Percentiles rank a stretch among this genome's conserved stretches.
These are phyloP conservation scores for Lantana camara DNA, from an alignment of 257 asterid species.

Conservation along the genomic window DNA sequence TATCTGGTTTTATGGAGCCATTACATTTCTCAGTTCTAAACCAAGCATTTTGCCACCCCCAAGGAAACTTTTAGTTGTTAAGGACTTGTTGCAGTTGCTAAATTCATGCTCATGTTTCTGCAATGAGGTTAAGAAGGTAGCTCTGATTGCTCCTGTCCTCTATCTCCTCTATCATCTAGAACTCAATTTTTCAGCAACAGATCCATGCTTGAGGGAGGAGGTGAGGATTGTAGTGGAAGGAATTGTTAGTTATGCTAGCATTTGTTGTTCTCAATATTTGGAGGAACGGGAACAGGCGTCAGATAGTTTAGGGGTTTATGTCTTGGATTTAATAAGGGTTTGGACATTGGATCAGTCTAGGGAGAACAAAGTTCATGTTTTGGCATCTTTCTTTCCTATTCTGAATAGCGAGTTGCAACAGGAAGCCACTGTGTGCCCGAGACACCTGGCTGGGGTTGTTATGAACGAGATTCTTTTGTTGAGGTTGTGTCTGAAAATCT, in stretches of 20 bases:
- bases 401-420: constrained; percentile 24
- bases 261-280: constrained; percentile 31
- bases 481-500: constrained; percentile 35
- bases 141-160: constrained; percentile 34
- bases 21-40: constrained; percentile 19
- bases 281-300: constrained; percentile 19
- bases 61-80: constrained; percentile 13
- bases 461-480: constrained; percentile 34
- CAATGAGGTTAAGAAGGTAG: constrained; percentile 31
- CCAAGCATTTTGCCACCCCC: constrained; percentile 25
- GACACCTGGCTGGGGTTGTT: constrained; percentile 38
- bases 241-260: constrained; percentile 25
- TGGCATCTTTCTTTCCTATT: constrained; percentile 37
- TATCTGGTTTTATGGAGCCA: constrained; percentile 25
- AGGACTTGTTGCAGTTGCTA: constrained; percentile 21
- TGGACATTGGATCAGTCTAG: constrained; percentile 34
- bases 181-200: constrained; percentile 18
- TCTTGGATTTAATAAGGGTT: constrained; percentile 29
- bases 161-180: constrained; percentile 29
- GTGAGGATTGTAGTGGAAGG: constrained; percentile 26
- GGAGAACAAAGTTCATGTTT: neutral
- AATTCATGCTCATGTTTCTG: constrained; percentile 19
- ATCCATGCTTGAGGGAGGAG: constrained; percentile 30
- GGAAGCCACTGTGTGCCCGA: constrained; percentile 19
- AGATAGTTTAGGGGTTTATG: constrained; percentile 27